Evolutionary conservation across 1,284 basidiomycete genomes (phyloP), one percentile per base, ranked within the genome.

Genomic region (Neonothopanus nambi): DNA sequence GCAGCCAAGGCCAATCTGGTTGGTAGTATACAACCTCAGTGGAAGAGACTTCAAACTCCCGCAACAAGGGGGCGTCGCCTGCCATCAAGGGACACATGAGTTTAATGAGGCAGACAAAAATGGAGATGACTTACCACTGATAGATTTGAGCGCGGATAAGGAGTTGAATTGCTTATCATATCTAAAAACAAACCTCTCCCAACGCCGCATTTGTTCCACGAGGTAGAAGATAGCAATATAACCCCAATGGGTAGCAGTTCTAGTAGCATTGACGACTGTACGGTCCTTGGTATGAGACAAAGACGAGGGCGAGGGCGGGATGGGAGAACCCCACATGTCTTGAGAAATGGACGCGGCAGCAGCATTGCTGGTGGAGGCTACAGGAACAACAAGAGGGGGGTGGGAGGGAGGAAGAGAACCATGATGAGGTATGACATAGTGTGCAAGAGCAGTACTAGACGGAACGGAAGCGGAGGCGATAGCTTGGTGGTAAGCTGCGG

Each of bases 151-250:
- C 5, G 88, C 87, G 43, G 73, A 71, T 67, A 89, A 79, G 12
- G 86, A 87, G 24, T 79, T 69, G 67, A 90, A 89, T 30, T 84
- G 82, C 63, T 81, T 84, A 61, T 89, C 86, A 60, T 88, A 90
- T 44, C 84, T 72, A 63, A 90, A 90, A 8, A 90, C 78, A 61
- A 91, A 91, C 20, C 88, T 76, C 62, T 87, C 77, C 88, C 88
- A 91, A 26, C 89, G 80, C 57, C 82, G 81, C 80, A 90, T 90
- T 63, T 89, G 85, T 59, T 86, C 80, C 2, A 85, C 81, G 20
- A 91, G 70, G 64, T 91, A 91, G 65, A 77, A 89, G 49, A 90
- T 80, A 1, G 82, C 84, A 39, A 91, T 85, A 59, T 89, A 82
- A 0, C 87, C 89, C 88, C 88, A 91, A 55, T 87, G 82, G 54